phyloP scores from a whole-genome alignment of 345 rosid species.

The Gossypium ekmanianum region DNA sequence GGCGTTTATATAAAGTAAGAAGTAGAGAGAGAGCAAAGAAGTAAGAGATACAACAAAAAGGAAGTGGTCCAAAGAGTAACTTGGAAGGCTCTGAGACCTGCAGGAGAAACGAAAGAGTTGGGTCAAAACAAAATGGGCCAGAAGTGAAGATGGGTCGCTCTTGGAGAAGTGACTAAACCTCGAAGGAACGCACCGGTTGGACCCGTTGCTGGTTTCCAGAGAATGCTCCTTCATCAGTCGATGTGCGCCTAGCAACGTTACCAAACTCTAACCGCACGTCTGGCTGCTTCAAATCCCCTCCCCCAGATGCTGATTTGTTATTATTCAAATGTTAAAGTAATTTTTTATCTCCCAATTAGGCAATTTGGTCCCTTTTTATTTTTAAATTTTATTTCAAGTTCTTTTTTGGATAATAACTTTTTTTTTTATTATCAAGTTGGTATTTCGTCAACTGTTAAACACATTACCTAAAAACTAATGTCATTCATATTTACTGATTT shows the following conservation, averaged over 20 bases:
- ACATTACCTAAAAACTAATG: too few relatives aligned
- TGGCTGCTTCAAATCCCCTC: neutral
- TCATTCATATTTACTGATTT: too few relatives aligned
- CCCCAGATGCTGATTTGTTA: too few relatives aligned
- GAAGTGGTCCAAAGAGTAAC: neutral
- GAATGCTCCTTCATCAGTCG: too few relatives aligned
- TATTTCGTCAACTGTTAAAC: too few relatives aligned
- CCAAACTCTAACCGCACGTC: neutral
- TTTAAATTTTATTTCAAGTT: too few relatives aligned
- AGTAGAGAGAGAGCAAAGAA: neutral
- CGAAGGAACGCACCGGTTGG: neutral
- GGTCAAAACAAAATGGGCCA: neutral
- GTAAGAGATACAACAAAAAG: neutral
- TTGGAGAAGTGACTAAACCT: neutral
- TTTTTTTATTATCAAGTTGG: too few relatives aligned
- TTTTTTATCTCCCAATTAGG: too few relatives aligned
- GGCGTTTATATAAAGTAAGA: neutral
- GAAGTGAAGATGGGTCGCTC: neutral
- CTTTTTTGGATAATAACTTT: too few relatives aligned
- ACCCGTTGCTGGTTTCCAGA: neutral
- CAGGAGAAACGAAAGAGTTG: neutral
- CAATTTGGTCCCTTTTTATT: too few relatives aligned
- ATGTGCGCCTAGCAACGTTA: neutral
- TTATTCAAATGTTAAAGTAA: too few relatives aligned
- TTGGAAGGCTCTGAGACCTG: too few relatives aligned